Percentiles rank a stretch among this genome's conserved stretches.
These are phyloP conservation scores for Alectoria sarmentosa DNA, from an alignment of 495 filamentous ascomycete genomes.

Conservation along the genomic window DNA sequence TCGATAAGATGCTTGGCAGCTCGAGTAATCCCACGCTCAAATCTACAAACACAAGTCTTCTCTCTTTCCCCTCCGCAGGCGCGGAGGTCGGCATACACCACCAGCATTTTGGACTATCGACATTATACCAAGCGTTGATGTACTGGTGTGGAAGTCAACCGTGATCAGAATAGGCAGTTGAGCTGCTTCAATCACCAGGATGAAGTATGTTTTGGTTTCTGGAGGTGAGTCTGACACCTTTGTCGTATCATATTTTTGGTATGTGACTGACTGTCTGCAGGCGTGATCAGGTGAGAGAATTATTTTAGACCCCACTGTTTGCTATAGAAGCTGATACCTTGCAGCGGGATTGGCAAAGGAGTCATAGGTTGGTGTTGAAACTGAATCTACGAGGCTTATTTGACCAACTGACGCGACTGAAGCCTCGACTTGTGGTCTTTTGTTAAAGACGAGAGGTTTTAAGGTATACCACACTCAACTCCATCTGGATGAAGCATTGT, in stretches of 20 bases:
- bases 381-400: slow-evolving; percentile 15
- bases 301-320: too few relatives aligned
- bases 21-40: neutral
- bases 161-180: neutral
- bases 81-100: slow-evolving; percentile 11
- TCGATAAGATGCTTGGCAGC: slow-evolving; percentile 4
- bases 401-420: slow-evolving; percentile 28
- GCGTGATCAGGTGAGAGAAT: slow-evolving; percentile 18
- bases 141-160: neutral
- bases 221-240: slow-evolving; percentile 49
- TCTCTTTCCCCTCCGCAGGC: slow-evolving; percentile 9
- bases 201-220: slow-evolving; percentile 81
- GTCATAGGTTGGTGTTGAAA: slow-evolving; percentile 54
- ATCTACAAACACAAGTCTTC: neutral
- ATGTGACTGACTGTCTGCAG: slow-evolving; percentile 27
- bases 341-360: slow-evolving; percentile 78
- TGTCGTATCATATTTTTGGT: slow-evolving; percentile 9
- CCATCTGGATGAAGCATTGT: slow-evolving; percentile 20
- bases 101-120: neutral
- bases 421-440: slow-evolving; percentile 64
- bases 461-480: slow-evolving; percentile 44
- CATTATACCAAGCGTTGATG: too few relatives aligned
- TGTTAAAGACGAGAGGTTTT: slow-evolving; percentile 78
- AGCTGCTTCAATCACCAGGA: slow-evolving; percentile 36
- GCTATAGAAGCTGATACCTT: slow-evolving; percentile 41